Evolutionary conservation across 31 red algal genomes (phyloP).

Genomic region (Porphyra umbilicalis): DNA sequence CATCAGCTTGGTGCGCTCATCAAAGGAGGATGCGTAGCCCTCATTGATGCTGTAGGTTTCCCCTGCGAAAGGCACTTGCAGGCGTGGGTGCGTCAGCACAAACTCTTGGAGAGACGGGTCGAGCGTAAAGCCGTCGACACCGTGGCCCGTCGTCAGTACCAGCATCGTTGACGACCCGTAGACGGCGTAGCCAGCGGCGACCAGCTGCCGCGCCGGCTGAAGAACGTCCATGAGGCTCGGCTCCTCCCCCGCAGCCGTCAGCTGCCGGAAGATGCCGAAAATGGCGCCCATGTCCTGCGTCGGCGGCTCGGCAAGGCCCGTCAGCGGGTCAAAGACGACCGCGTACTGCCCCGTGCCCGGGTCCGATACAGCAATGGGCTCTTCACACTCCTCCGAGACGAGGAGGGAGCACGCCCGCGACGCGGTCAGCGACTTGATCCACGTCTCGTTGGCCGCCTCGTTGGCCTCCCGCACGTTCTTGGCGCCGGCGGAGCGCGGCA

Average conservation of each 20-base stretch:
- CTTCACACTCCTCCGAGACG: constrained; percentile 80
- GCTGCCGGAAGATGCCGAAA: constrained; percentile 90
- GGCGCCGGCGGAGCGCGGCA: constrained; percentile 5
- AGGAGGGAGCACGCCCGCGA: constrained; percentile 72
- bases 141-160: constrained; percentile 68
- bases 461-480: constrained; percentile 16
- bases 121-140: constrained; percentile 87
- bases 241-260: constrained; percentile 18
- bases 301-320: constrained; percentile 81
- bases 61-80: constrained; percentile 76
- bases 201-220: constrained; percentile 87
- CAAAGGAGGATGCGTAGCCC: constrained; percentile 67
- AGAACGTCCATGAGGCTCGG: constrained; percentile 70
- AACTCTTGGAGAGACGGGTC: constrained; percentile 91
- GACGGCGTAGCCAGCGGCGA: constrained; percentile 91
- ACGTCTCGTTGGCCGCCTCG: constrained; percentile 69
- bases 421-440: constrained; percentile 82
- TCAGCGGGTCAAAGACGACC: constrained; percentile 96
- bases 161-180: constrained; percentile 78
- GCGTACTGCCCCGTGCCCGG: constrained; percentile 90
- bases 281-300: constrained; percentile 92
- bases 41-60: constrained; percentile 88
- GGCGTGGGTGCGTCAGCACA: constrained; percentile 57
- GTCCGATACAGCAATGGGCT: constrained; percentile 78
- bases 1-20: constrained; percentile 51